Base-by-base conservation (phyloP, 1,284 basidiomycete genomes). In the Boletellus sp. region DNA sequence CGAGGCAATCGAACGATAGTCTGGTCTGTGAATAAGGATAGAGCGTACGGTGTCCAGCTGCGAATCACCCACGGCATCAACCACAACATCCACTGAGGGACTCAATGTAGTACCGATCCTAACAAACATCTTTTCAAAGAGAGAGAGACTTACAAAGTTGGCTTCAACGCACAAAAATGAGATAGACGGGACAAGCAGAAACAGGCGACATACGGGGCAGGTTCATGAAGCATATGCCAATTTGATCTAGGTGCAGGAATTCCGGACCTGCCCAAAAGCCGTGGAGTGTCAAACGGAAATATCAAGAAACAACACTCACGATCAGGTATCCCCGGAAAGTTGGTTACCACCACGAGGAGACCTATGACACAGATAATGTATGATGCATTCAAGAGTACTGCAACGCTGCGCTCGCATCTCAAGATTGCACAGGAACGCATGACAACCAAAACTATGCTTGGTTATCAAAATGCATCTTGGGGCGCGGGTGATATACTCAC, bases 11-110 rank as follows among this genome's bases (percentile, higher is more conserved):
- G 11, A 60, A 38, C 6, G 33, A 3, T 5, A 54, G 24, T 42
- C 56, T 57, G 32, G 5, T 32, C 13, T 32, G 12, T 32, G 12
- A 32, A 8, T 2, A 35, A 15, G 16, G 36, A 19, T 11, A 5
- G 19, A n/a, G 22, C 16, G 16, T 6, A 41, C 1, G 12, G 30
- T 19, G 13, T 32, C 30, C 30, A 32, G 13, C 30, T 15, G 18
- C 8, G 15, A 19, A 39, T 11, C 12, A 51, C 61, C 15, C 24
- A 62, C 63, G 60, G 40, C 53, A 54, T n/a, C 4, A 55, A 21
- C 50, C 51, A 50, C 21, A 50, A 26, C 18, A 10, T 19, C 60
- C 63, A 65, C 60, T 62, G 18, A 18, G 38, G 30, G 21, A 33
- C 13, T 12, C 30, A 12, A 32, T 15, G 12, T 43, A 40, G 21